Evolutionary conservation across 768 basidiomycete species (phyloP).

Genomic region (Boletus fagicola): DNA sequence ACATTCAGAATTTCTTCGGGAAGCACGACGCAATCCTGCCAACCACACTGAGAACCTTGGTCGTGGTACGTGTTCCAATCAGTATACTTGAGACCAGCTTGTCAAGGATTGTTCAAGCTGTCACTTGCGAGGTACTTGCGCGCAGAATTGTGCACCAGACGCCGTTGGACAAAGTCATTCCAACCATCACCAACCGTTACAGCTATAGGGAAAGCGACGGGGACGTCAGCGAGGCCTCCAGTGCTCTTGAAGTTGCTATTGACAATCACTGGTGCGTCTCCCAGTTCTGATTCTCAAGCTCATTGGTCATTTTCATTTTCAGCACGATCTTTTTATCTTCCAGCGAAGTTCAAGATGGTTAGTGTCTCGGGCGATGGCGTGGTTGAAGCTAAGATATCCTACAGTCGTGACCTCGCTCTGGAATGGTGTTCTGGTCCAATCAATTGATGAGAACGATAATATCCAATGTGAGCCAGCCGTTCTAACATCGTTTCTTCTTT

Average conservation of each 20-base stretch:
- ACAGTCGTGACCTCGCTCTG: slow-evolving; percentile 80
- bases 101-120: slow-evolving; percentile 43
- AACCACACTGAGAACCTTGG: slow-evolving; percentile 85
- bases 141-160: slow-evolving; percentile 73
- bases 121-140: slow-evolving; percentile 83
- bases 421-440: slow-evolving; percentile 80
- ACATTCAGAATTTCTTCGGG: slow-evolving; percentile 75
- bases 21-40: slow-evolving; percentile 77
- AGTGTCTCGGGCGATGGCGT: slow-evolving; percentile 9
- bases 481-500: background rate
- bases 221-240: slow-evolving; percentile 68
- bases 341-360: slow-evolving; percentile 79
- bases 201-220: slow-evolving; percentile 71
- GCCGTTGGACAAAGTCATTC: slow-evolving; percentile 58
- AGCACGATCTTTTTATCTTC: slow-evolving; percentile 86
- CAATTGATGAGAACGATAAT: slow-evolving; percentile 67
- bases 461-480: slow-evolving; percentile 62
- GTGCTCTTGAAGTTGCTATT: slow-evolving; percentile 87
- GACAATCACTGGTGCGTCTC: slow-evolving; percentile 76
- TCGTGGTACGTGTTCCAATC: slow-evolving; percentile 51
- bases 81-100: background rate
- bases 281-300: background rate
- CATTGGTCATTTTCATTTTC: background rate
- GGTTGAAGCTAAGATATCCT: slow-evolving; percentile 6
- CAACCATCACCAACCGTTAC: slow-evolving; percentile 78